These are phyloP conservation scores for Populus deltoides DNA, from an alignment of 345 rosid species.

Conservation along the genomic window DNA sequence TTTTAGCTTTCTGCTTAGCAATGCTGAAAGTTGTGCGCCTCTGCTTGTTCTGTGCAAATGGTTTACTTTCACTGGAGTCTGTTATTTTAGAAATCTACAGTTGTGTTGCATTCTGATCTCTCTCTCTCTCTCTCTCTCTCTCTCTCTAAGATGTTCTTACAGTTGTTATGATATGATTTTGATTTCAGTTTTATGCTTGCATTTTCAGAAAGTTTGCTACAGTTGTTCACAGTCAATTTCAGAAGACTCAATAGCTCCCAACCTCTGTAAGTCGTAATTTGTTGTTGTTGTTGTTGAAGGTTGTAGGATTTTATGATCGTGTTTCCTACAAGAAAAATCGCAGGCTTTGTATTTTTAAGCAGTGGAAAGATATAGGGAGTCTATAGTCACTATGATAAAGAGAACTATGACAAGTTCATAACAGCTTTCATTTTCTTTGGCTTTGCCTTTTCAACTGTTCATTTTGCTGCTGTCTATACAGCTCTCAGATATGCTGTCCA, in stretches of 20 bases:
- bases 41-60: neutral
- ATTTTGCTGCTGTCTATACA: constrained; percentile 23
- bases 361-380: neutral
- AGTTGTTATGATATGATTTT: constrained; percentile 5
- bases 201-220: constrained; percentile 71
- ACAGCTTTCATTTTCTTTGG: neutral
- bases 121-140: neutral
- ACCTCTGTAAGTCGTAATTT: constrained; percentile 61
- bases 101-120: too few species aligned
- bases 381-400: neutral
- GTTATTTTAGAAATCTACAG: neutral
- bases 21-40: neutral
- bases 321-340: neutral
- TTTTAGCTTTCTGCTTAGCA: neutral
- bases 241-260: constrained; percentile 68
- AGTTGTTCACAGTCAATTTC: constrained; percentile 63
- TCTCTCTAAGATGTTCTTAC: neutral
- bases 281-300: neutral
- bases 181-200: constrained; percentile 19
- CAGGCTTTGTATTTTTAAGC: neutral
- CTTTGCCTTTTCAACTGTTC: neutral
- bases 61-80: neutral
- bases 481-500: constrained; percentile 81
- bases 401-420: neutral
- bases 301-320: neutral